phyloP scores from a whole-genome alignment of 192 early-diverging fungal species.

The Backusella tarrabulga region DNA sequence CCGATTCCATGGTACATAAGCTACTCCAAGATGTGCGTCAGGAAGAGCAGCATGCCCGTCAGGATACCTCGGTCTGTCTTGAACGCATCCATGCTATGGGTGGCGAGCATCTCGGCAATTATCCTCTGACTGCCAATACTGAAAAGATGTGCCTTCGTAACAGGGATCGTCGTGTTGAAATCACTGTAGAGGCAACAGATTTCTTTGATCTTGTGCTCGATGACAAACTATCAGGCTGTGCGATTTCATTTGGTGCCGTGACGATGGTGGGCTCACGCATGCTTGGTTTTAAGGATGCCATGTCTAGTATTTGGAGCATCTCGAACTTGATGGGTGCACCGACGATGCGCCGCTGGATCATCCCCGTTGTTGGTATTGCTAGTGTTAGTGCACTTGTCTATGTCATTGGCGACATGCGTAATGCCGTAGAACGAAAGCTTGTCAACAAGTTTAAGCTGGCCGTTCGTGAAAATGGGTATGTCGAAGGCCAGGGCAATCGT shows the following conservation, averaged over 20 bases:
- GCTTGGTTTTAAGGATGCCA: constrained; percentile 32
- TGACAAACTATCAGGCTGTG: constrained; percentile 29
- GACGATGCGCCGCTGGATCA: constrained; percentile 57
- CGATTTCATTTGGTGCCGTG: constrained; percentile 29
- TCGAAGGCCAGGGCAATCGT: constrained; percentile 60
- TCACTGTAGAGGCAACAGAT: constrained; percentile 34
- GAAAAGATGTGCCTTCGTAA: constrained; percentile 25
- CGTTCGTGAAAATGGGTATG: constrained; percentile 49
- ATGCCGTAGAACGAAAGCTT: constrained; percentile 69
- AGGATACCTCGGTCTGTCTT: constrained; percentile 40
- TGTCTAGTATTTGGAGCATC: constrained; percentile 40
- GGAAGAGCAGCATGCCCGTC: constrained; percentile 55
- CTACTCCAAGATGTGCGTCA: constrained; percentile 61
- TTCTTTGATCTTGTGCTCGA: constrained; percentile 39
- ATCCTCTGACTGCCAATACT: constrained; percentile 24
- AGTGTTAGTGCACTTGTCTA: constrained; percentile 61
- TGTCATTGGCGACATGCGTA: constrained; percentile 67
- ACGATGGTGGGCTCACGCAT: constrained; percentile 38
- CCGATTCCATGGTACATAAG: constrained; percentile 63
- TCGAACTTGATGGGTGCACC: constrained; percentile 60
- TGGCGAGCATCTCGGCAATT: constrained; percentile 35
- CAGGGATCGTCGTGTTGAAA: constrained; percentile 17
- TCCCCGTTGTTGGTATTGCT: constrained; percentile 58
- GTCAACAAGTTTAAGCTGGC: constrained; percentile 54
- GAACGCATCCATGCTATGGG: constrained; percentile 43